phyloP scores from a whole-genome alignment of 1,284 basidiomycete species.

The Ganoderma meredithae region DNA sequence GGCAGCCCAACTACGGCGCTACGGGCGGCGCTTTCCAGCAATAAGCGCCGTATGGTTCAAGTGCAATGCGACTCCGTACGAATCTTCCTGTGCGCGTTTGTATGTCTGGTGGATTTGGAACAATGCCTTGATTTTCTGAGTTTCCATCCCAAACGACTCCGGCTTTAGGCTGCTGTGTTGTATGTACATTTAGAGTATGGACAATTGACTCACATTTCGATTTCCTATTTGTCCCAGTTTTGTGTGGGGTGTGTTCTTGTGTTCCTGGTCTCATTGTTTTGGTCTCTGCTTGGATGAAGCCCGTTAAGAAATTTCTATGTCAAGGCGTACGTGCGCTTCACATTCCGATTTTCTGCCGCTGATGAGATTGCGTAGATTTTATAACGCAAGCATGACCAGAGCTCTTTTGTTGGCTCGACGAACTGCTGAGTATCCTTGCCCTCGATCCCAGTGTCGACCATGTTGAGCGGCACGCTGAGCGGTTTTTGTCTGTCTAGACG shows the following conservation, averaged over 20 bases:
- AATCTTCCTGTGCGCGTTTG: not conserved
- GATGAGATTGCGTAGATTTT: not conserved
- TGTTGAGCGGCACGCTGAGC: not conserved
- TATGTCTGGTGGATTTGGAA: not conserved
- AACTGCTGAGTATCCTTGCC: not conserved
- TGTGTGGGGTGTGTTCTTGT: not conserved
- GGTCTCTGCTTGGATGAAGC: not conserved
- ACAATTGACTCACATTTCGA: not conserved
- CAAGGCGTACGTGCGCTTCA: not conserved
- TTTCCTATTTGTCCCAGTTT: not conserved
- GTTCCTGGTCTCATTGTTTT: not conserved
- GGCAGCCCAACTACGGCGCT: conserved; percentile 50
- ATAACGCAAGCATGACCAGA: not conserved
- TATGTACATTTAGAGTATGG: not conserved
- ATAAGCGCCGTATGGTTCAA: conserved; percentile 9
- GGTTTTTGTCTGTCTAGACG: not conserved
- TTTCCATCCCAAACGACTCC: not conserved
- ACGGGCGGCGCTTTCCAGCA: conserved; percentile 43
- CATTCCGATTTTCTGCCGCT: not conserved
- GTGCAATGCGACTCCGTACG: not conserved
- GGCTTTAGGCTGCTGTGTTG: not conserved
- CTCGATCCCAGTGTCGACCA: not conserved
- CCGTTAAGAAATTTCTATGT: not conserved
- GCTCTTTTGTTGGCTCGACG: not conserved
- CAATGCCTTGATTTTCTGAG: not conserved